Percentiles rank a stretch among this genome's conserved stretches.
Evolutionary conservation across 352 stramenopile genomes (phyloP).

Genomic region (Hyphochytrium catenoides): DNA sequence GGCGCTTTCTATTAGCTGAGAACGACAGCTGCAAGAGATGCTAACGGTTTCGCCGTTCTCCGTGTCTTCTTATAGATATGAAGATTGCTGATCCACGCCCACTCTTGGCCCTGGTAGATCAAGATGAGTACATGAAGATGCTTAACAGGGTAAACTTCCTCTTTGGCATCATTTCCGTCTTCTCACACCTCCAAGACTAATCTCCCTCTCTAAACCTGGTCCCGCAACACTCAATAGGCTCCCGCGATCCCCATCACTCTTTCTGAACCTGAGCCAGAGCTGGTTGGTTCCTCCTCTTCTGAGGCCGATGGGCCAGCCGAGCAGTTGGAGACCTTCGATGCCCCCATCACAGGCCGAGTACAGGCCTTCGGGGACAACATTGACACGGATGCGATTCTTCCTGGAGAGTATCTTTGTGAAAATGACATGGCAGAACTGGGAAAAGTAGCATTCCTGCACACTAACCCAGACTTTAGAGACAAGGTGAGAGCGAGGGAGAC

Average conservation of each 20-base stretch:
- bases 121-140: slow-evolving; percentile 41
- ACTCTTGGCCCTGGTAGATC: slow-evolving; percentile 39
- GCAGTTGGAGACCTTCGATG: slow-evolving; percentile 7
- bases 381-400: slow-evolving; percentile 59
- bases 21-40: background rate
- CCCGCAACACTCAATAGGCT: slow-evolving; percentile 23
- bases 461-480: slow-evolving; percentile 46
- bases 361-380: slow-evolving; percentile 69
- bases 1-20: background rate
- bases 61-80: too few relatives aligned
- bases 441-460: slow-evolving; percentile 55
- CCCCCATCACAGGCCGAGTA: slow-evolving; percentile 27
- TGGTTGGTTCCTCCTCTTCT: slow-evolving; percentile 12
- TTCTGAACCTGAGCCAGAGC: slow-evolving; percentile 24
- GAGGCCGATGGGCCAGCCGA: slow-evolving; percentile 8
- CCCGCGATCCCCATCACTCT: slow-evolving; percentile 16
- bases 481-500: background rate
- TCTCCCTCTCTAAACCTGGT: too few relatives aligned
- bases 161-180: too few relatives aligned
- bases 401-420: slow-evolving; percentile 45
- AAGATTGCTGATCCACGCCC: slow-evolving; percentile 38
- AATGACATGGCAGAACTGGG: slow-evolving; percentile 56
- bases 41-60: too few relatives aligned
- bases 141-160: too few relatives aligned
- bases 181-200: too few relatives aligned